These are phyloP conservation scores for Zygosaccharomyces siamensis DNA, from an alignment of 805 yeast species.

Conservation along the genomic window DNA sequence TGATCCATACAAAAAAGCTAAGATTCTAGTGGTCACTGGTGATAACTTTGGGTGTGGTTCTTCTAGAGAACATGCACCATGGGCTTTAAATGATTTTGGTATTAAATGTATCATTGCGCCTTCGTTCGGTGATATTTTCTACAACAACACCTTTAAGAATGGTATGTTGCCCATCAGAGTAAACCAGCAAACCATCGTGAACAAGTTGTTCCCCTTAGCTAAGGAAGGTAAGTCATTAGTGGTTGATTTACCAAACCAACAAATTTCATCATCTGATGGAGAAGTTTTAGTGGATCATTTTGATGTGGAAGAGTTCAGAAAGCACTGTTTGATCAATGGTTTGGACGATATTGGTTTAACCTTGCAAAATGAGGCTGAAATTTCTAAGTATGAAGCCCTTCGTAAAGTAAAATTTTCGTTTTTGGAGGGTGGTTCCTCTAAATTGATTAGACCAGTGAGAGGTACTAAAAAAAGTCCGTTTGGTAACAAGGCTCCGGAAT, in stretches of 20 bases:
- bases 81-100: slow-evolving; percentile 98
- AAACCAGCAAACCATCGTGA: slow-evolving; percentile 67
- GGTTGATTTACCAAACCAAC: slow-evolving; percentile 84
- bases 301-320: slow-evolving; percentile 86
- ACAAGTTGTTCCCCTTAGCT: slow-evolving; percentile 77
- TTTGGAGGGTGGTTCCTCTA: slow-evolving; percentile 78
- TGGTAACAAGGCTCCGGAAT: slow-evolving; percentile 69
- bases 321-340: slow-evolving; percentile 91
- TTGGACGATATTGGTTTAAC: slow-evolving; percentile 96
- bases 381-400: slow-evolving; percentile 63
- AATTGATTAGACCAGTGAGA: slow-evolving; percentile 55
- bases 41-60: slow-evolving; percentile 99
- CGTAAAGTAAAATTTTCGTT: slow-evolving; percentile 83
- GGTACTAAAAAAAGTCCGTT: slow-evolving; percentile 65
- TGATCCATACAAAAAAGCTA: slow-evolving; percentile 73
- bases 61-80: slow-evolving; percentile 98
- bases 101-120: slow-evolving; percentile 95
- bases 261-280: slow-evolving; percentile 60
- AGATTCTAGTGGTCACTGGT: slow-evolving; percentile 86
- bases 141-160: slow-evolving; percentile 94
- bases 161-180: slow-evolving; percentile 90
- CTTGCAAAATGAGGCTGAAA: slow-evolving; percentile 77
- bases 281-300: slow-evolving; percentile 76
- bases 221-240: slow-evolving; percentile 61
- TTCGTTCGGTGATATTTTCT: slow-evolving; percentile 96